Conservation (phyloP, 306 rosid genomes). For the Castanea mollissima region DNA sequence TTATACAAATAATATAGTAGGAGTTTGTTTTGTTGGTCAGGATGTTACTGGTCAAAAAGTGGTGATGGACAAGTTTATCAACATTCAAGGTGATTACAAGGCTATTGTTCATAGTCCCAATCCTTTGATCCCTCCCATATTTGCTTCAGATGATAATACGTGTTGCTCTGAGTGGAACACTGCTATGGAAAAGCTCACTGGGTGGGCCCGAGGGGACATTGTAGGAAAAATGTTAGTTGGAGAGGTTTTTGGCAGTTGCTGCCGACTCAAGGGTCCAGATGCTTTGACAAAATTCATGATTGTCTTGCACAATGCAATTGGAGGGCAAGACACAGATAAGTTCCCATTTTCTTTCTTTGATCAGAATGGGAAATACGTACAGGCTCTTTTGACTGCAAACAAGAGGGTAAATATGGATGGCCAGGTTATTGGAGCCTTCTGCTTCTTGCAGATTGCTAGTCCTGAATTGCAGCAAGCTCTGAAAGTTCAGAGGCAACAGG, state of each 20-base stretch:
- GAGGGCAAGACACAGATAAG: constrained; percentile 75
- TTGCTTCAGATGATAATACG: constrained; percentile 93
- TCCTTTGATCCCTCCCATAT: constrained; percentile 96
- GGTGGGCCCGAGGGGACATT: constrained; percentile 72
- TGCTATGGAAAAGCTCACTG: constrained; percentile 96
- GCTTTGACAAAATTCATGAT: constrained; percentile 89
- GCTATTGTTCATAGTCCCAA: constrained; percentile 93
- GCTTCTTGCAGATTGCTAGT: constrained; percentile 88
- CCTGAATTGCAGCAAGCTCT: constrained; percentile 86
- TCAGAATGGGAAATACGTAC: constrained; percentile 67
- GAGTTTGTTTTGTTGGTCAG: constrained; percentile 99
- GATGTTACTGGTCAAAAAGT: constrained; percentile 91
- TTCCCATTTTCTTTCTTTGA: constrained; percentile 79
- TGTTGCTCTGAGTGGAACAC: constrained; percentile 98
- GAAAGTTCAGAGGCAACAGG: constrained; percentile 77
- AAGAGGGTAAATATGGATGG: constrained; percentile 82
- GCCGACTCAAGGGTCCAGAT: constrained; percentile 87
- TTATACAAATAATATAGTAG: constrained; percentile 74
- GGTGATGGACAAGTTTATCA: constrained; percentile 93
- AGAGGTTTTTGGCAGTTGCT: constrained; percentile 89
- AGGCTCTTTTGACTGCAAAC: constrained; percentile 87
- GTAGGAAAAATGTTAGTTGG: constrained; percentile 92
- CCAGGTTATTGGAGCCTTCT: constrained; percentile 85
- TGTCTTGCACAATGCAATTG: constrained; percentile 89
- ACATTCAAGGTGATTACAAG: constrained; percentile 97